Evolutionary conservation across 73 alveolate species (phyloP), one percentile per base, ranked within the genome.

Genomic region (Blepharisma japonicum): DNA sequence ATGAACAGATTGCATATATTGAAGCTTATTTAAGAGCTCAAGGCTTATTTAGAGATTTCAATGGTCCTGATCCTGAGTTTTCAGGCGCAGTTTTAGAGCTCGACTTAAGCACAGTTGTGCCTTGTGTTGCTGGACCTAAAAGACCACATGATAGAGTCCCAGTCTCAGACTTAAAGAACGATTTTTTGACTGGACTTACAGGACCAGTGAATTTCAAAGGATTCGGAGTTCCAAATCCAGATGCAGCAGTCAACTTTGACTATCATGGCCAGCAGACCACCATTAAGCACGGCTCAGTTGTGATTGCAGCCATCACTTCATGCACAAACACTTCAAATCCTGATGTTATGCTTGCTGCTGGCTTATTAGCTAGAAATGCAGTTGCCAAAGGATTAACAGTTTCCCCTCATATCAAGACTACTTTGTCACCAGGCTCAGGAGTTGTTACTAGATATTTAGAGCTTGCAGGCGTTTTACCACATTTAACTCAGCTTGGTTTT

Each of bases 331-430:
- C 97, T 56, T 91, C 97, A 2, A 91, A 91, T 85, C 96, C 97
- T 47, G 97, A 88, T 55, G 97, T 91, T 45, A 91, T 94, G 96
- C 78, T 94, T 18, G 97, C 96, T 32, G 98, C 98, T 32, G 98
- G 97, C 18, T 84, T 94, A 67, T 80, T 94, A 11, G 97, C 97
- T 56, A 89, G 86, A 83, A 94, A 94, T 68, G 98, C 98, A 0
- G 93, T 89, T 25, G 83, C 71, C 81, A 85, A 81, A 56, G 98
- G 98, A 32, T 92, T 94, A n/a, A 45, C 55, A 25, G 92, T 91
- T 23, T 78, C 79, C 78, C 97, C 97, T 53, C 91, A 86, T 81
- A 85, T 94, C 55, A 91, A 94, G 68, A 94, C 98, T 53, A 81
- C 95, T 20, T 92, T 94, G 39, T 91, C 96, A 45, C 97, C 97